Conservation (phyloP, 352 stramenopile species). For the Phytopythium litorale region DNA sequence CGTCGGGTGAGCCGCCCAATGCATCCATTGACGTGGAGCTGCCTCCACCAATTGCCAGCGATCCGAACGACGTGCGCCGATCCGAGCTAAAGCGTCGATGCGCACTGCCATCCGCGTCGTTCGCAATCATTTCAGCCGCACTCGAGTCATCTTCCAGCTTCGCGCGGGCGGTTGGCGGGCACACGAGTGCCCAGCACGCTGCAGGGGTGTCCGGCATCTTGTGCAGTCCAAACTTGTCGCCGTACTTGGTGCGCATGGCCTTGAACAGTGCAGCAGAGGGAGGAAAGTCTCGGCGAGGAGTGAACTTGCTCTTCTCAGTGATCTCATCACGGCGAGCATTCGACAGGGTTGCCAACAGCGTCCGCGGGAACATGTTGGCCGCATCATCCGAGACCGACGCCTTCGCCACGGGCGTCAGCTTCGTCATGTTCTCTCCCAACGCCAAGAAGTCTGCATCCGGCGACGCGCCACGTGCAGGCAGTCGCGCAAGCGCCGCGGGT, state of each 20-base stretch:
- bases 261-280: conserved; percentile 83
- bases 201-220: conserved; percentile 67
- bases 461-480: conserved; percentile 26
- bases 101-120: neutral
- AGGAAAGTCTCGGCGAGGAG: conserved; percentile 73
- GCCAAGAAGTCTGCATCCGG: conserved; percentile 44
- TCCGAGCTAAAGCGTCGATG: neutral
- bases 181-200: conserved; percentile 76
- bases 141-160: conserved; percentile 49
- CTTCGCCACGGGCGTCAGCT: conserved; percentile 47
- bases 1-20: conserved; percentile 1
- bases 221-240: conserved; percentile 72
- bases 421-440: conserved; percentile 64
- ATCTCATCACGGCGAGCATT: conserved; percentile 68
- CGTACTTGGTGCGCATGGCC: conserved; percentile 80
- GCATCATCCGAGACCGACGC: conserved; percentile 57
- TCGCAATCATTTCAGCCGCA: neutral
- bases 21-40: neutral
- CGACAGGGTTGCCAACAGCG: conserved; percentile 47
- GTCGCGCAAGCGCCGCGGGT: conserved; percentile 18
- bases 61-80: conserved; percentile 5
- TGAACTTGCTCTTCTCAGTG: conserved; percentile 80
- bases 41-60: neutral
- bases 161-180: conserved; percentile 45
- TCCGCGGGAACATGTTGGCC: conserved; percentile 70